phyloP scores from a whole-genome alignment of 768 basidiomycete genomes.

The Lyophyllum atratum region DNA sequence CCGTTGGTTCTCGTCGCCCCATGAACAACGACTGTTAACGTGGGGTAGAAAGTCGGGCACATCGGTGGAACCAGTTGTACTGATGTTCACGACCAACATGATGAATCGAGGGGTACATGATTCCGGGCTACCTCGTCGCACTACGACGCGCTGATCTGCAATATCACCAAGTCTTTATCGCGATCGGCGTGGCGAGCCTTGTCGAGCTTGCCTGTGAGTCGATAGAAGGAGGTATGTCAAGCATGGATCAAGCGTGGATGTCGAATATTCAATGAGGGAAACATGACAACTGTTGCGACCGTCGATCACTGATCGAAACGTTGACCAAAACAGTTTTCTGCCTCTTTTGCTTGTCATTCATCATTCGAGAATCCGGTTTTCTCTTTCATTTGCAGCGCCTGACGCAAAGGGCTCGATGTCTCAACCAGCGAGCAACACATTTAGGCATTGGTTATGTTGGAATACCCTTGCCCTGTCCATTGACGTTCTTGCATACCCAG shows the following conservation, averaged over 20 bases:
- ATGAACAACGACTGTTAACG: background rate
- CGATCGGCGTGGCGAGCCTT: background rate
- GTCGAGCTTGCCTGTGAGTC: background rate
- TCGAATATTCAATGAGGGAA: background rate
- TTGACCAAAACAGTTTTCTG: background rate
- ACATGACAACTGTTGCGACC: background rate
- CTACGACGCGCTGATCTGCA: background rate
- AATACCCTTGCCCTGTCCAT: background rate
- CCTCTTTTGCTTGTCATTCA: background rate
- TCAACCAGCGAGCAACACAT: background rate
- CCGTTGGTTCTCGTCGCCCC: background rate
- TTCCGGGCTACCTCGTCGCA: no score
- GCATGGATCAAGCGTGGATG: background rate
- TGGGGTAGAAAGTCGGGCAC: background rate
- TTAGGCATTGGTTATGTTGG: background rate
- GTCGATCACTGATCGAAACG: background rate
- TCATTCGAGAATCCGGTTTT: background rate
- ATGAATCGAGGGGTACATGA: background rate
- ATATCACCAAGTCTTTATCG: background rate
- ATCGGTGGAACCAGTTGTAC: background rate
- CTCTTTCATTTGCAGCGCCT: background rate
- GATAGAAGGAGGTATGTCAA: no score
- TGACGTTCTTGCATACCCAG: background rate
- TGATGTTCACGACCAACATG: background rate
- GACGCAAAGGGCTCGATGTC: background rate